phyloP scores from a whole-genome alignment of 1,284 basidiomycete genomes.

The Ceratobasidium sp. region DNA sequence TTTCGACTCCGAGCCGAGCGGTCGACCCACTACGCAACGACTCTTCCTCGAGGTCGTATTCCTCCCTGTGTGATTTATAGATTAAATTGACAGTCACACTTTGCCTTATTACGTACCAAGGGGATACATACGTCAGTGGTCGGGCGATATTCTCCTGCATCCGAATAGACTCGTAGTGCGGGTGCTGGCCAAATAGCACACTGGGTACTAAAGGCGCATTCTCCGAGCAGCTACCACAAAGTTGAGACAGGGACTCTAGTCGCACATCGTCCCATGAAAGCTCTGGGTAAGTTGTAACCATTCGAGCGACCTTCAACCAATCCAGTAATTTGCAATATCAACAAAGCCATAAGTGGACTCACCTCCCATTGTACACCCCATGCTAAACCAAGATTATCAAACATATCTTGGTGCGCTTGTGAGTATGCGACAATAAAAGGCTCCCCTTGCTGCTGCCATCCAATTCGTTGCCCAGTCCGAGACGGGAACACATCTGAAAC shows the following conservation, averaged over 20 bases:
- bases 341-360: background rate
- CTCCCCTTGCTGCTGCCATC: background rate
- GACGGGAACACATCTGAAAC: background rate
- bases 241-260: background rate
- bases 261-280: constrained; percentile 37
- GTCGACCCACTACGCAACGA: constrained; percentile 14
- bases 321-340: background rate
- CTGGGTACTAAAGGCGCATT: constrained; percentile 11
- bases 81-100: background rate
- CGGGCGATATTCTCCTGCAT: background rate
- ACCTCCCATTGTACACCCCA: constrained; percentile 40
- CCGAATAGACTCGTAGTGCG: background rate
- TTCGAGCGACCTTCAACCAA: constrained; percentile 17
- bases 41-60: constrained; percentile 27
- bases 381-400: constrained; percentile 35
- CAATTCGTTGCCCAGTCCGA: background rate
- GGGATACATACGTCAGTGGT: background rate
- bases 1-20: constrained; percentile 3
- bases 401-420: constrained; percentile 6
- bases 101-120: background rate
- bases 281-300: constrained; percentile 1
- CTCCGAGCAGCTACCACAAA: constrained; percentile 19
- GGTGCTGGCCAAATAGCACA: constrained; percentile 1
- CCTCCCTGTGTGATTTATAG: constrained; percentile 1
- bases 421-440: constrained; percentile 18